Conservation (phyloP, 2,329 filamentous ascomycete genomes). For the Pestalotiopsis sp. region DNA sequence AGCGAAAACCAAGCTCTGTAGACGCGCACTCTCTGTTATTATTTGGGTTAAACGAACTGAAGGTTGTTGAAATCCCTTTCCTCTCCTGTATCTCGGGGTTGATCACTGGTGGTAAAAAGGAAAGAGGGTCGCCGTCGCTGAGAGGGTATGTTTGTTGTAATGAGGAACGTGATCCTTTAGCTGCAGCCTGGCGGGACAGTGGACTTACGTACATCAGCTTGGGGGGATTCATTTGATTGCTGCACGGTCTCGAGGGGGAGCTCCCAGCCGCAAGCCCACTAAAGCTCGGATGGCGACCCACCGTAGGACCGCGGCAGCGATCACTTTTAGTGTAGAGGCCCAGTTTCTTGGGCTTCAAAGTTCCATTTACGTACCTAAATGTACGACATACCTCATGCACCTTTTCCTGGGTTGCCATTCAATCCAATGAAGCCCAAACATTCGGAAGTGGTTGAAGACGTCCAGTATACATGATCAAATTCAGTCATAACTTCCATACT, state of each 20-base stretch:
- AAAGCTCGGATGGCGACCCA: conserved; percentile 1
- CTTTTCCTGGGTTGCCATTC: too few relatives aligned
- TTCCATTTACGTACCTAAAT: background rate
- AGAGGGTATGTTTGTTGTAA: background rate
- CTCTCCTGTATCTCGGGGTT: background rate
- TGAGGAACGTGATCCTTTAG: background rate
- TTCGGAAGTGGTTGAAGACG: too few relatives aligned
- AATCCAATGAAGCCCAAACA: too few relatives aligned
- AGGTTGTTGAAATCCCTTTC: background rate
- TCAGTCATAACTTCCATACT: background rate
- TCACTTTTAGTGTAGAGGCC: background rate
- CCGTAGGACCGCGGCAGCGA: background rate
- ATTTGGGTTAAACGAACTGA: too few relatives aligned
- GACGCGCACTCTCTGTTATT: background rate
- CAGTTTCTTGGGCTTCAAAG: background rate
- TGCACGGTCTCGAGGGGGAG: background rate
- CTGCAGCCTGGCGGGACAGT: conserved; percentile 7
- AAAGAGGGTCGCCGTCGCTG: background rate
- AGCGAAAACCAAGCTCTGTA: background rate
- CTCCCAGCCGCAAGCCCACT: background rate
- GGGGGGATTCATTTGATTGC: background rate
- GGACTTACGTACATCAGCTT: background rate
- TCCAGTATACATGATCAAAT: background rate
- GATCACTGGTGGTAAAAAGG: background rate
- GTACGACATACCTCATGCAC: too few relatives aligned